These are phyloP conservation scores for Amanita muscaria DNA, from an alignment of 768 basidiomycete genomes.

Conservation along the genomic window DNA sequence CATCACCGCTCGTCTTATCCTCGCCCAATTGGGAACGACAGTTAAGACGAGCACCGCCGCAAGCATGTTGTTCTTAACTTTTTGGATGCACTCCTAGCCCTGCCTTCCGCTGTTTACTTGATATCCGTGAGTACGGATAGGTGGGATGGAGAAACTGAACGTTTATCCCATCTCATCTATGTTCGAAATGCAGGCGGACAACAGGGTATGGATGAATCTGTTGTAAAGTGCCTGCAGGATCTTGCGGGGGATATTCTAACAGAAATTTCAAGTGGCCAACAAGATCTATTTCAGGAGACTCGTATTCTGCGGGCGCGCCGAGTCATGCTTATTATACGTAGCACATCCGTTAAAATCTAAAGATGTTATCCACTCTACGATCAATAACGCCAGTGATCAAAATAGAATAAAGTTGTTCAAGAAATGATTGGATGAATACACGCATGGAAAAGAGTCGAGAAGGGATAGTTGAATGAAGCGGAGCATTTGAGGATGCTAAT, in stretches of 20 bases:
- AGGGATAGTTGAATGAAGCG: too few species aligned
- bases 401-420: too few species aligned
- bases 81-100: slow-evolving; percentile 66
- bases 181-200: slow-evolving; percentile 81
- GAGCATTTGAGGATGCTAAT: too few species aligned
- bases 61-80: slow-evolving; percentile 85
- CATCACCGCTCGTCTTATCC: slow-evolving; percentile 66
- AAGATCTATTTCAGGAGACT: slow-evolving; percentile 69
- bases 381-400: too few species aligned
- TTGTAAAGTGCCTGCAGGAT: slow-evolving; percentile 48
- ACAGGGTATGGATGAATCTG: slow-evolving; percentile 61
- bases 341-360: slow-evolving; percentile 21
- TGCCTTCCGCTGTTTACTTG: slow-evolving; percentile 76
- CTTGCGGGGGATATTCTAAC: slow-evolving; percentile 43
- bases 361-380: too few species aligned
- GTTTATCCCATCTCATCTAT: slow-evolving; percentile 84
- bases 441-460: too few species aligned
- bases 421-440: too few species aligned
- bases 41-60: slow-evolving; percentile 82
- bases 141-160: not conserved
- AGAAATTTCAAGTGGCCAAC: slow-evolving; percentile 75
- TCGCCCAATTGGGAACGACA: slow-evolving; percentile 54
- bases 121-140: not conserved
- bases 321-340: too few species aligned
- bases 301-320: slow-evolving; percentile 61